Percentiles rank a stretch among this genome's conserved stretches.
Evolutionary conservation across 2,329 filamentous ascomycete genomes (phyloP).

Genomic region (Aspergillus sergii): DNA sequence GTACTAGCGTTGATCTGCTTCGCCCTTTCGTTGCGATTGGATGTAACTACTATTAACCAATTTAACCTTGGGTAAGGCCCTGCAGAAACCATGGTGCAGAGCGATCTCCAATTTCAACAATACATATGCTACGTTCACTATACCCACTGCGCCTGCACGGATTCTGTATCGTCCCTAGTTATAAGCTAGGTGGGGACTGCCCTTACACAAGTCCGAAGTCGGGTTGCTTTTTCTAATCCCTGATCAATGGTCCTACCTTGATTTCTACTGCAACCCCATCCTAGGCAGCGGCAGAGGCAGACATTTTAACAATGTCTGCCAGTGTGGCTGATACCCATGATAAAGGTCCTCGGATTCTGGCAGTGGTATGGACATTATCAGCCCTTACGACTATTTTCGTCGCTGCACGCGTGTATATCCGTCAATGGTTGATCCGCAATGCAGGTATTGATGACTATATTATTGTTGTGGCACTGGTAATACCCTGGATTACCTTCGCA

Average conservation of each 20-base stretch:
- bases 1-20: background rate
- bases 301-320: background rate
- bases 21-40: background rate
- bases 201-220: background rate
- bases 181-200: background rate
- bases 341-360: conserved; percentile 41
- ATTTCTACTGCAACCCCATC: background rate
- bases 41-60: background rate
- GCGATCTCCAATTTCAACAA: background rate
- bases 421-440: conserved; percentile 32
- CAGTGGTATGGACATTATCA: conserved; percentile 34
- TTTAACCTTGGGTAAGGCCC: background rate
- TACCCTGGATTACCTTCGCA: background rate
- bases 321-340: conserved; percentile 11
- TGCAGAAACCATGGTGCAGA: background rate
- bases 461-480: conserved; percentile 38
- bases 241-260: background rate
- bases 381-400: conserved; percentile 36
- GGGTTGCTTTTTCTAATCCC: background rate
- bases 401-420: conserved; percentile 36
- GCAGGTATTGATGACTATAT: conserved; percentile 44
- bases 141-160: background rate
- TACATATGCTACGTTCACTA: background rate
- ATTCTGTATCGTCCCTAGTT: background rate
- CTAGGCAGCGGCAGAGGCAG: background rate